Base-by-base conservation (phyloP, 2,329 filamentous ascomycete genomes). In the Verticillium longisporum region DNA sequence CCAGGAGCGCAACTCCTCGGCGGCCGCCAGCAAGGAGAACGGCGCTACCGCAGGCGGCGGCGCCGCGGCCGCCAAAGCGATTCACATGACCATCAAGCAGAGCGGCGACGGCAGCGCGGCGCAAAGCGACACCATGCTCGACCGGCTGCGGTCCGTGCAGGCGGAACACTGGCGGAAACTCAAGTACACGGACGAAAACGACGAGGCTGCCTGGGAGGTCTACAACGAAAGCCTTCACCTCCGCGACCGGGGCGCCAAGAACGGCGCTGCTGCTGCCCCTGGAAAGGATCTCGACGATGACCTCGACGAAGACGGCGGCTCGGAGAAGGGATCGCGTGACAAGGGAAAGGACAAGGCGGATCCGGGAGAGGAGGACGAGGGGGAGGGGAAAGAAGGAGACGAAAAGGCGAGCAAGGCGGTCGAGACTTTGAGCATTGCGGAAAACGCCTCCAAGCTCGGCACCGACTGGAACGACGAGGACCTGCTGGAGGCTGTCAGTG, bases 51-150 rank as follows among this genome's bases (percentile, higher is more conserved):
- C 75, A 69, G 66, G 71, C 70, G 61, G 72, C 70, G 66, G 77
- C 73, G 65, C 73, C 5, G 62, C 65, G 11, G 62, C 65, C 7
- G 87, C 90, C 31, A 88, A 90, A 64, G 88, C 91, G 15, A 91
- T 96, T 68, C 89, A 95, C 74, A 91, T 96, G 78, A 91, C 91
- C 34, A 88, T 96, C 70, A 96, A 96, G 78, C 87, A 87, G 41
- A 84, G 86, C 1, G 84, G 86, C 56, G 86, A 89, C 67, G 86
- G 87, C 61, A 88, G 89, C 58, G 78, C 83, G 14, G 79, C 85
- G 60, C 80, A 85, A 13, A 86, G 85, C 31, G 84, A 90, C 66
- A 93, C 87, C 38, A 95, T 89, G 79, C 88, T 84, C 64, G 83
- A 89, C 69, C 86, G 92, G 34, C 83, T 98, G 65, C 86, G 89